Conservation (phyloP, 805 yeast species). For the Candida tammaniensis region DNA sequence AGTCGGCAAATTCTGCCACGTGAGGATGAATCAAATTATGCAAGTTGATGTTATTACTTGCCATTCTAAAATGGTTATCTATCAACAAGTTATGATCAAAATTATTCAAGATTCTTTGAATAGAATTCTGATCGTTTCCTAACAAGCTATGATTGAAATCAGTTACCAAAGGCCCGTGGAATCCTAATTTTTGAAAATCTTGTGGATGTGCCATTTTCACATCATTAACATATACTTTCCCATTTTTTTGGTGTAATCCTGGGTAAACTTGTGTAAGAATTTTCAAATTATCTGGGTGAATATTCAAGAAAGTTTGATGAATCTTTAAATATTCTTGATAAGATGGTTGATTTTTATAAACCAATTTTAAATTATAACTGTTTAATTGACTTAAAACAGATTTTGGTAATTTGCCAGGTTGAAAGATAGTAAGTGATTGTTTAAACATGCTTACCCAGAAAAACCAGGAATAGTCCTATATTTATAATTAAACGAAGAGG, state of each 20-base stretch:
- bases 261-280: slow-evolving; percentile 18
- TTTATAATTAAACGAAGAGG: no score
- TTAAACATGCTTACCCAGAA: slow-evolving; percentile 13
- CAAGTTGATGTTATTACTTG: slow-evolving; percentile 3
- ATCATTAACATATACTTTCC: slow-evolving; percentile 13
- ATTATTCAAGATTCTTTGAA: slow-evolving; percentile 39
- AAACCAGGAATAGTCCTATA: no score
- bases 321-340: slow-evolving; percentile 27
- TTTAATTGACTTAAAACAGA: slow-evolving; percentile 9
- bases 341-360: slow-evolving; percentile 16
- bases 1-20: slow-evolving; percentile 44
- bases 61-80: slow-evolving; percentile 2
- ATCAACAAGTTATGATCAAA: slow-evolving; percentile 23
- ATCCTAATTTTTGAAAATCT: slow-evolving; percentile 14
- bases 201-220: slow-evolving; percentile 10
- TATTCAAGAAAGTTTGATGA: slow-evolving; percentile 24
- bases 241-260: slow-evolving; percentile 3
- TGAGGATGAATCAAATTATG: slow-evolving; percentile 36
- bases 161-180: slow-evolving; percentile 25
- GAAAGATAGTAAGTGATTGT: slow-evolving; percentile 14
- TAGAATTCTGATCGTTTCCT: slow-evolving; percentile 36
- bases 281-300: slow-evolving; percentile 34
- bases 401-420: slow-evolving; percentile 10
- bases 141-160: slow-evolving; percentile 39
- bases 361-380: slow-evolving; percentile 10